Conservation (phyloP, 1,139 yeast species). For the Saccharomyces hybrid region DNA sequence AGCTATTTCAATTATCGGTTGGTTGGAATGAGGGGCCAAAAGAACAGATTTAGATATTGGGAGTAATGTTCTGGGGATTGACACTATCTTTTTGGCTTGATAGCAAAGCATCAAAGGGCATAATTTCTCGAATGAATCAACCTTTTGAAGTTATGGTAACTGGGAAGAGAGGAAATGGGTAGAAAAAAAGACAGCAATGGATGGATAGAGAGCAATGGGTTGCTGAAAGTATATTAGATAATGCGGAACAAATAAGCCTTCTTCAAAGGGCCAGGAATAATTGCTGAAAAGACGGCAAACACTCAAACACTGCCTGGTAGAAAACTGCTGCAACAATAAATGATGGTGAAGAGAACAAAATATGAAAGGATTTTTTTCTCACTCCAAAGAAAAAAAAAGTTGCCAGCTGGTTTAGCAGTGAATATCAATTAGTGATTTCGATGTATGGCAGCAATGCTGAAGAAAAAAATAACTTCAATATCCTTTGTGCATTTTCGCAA, state of each 20-base stretch:
- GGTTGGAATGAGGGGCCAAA: slow-evolving; percentile 6
- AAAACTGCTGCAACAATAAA: neutral
- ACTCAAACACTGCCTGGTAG: neutral
- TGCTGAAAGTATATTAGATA: neutral
- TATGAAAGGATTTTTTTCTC: neutral
- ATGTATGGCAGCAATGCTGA: neutral
- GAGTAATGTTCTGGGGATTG: neutral
- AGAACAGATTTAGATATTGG: neutral
- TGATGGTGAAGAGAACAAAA: neutral
- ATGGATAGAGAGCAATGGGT: neutral
- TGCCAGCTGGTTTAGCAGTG: neutral
- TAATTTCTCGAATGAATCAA: neutral
- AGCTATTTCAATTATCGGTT: slow-evolving; percentile 30
- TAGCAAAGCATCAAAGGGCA: neutral
- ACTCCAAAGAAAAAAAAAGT: neutral
- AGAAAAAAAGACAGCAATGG: neutral
- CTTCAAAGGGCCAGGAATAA: neutral
- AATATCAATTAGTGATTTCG: neutral
- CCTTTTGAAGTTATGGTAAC: neutral
- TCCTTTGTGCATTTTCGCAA: neutral
- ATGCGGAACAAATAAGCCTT: neutral
- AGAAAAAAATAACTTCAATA: neutral
- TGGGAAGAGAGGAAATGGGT: neutral
- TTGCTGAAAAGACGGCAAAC: neutral
- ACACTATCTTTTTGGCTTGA: neutral